phyloP scores from a whole-genome alignment of 352 stramenopile species.

The Pythium rhizo-oryzae region DNA sequence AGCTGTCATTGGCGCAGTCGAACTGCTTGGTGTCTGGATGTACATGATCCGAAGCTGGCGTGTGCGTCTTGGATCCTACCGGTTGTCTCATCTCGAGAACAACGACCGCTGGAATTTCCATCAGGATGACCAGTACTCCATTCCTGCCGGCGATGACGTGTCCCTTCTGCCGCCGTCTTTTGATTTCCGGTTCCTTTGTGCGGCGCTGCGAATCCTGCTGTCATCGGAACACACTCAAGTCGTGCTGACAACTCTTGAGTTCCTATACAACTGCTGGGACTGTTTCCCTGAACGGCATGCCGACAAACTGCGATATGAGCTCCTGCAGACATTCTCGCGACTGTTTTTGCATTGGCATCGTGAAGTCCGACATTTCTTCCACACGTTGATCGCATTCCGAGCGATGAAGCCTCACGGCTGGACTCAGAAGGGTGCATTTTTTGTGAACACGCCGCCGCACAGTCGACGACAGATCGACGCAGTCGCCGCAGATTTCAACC shows the following conservation, averaged over 20 bases:
- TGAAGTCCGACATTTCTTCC: constrained; percentile 88
- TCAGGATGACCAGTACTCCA: constrained; percentile 89
- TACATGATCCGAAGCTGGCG: constrained; percentile 93
- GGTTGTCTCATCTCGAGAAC: constrained; percentile 87
- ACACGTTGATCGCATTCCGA: constrained; percentile 84
- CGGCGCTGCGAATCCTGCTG: constrained; percentile 79
- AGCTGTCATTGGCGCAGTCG: constrained; percentile 83
- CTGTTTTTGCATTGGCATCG: constrained; percentile 89
- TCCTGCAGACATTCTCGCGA: constrained; percentile 77
- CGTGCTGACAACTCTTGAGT: constrained; percentile 85
- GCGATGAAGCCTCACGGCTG: constrained; percentile 87
- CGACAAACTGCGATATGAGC: constrained; percentile 83
- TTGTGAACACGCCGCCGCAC: constrained; percentile 87
- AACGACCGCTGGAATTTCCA: constrained; percentile 92
- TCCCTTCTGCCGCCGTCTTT: constrained; percentile 86
- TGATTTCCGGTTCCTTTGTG: constrained; percentile 86
- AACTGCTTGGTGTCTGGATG: constrained; percentile 90
- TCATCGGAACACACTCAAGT: constrained; percentile 87
- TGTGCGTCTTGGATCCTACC: constrained; percentile 84
- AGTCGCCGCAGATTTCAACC: constrained; percentile 87
- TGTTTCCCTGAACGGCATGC: constrained; percentile 88
- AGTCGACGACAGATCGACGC: constrained; percentile 87
- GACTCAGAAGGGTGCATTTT: constrained; percentile 84
- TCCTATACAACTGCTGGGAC: constrained; percentile 91
- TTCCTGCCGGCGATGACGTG: constrained; percentile 85